A percentile compares a stretch with the other conserved stretches of the same genome.
Conservation (phyloP, 805 yeast species). For the Candida nanaspora region DNA sequence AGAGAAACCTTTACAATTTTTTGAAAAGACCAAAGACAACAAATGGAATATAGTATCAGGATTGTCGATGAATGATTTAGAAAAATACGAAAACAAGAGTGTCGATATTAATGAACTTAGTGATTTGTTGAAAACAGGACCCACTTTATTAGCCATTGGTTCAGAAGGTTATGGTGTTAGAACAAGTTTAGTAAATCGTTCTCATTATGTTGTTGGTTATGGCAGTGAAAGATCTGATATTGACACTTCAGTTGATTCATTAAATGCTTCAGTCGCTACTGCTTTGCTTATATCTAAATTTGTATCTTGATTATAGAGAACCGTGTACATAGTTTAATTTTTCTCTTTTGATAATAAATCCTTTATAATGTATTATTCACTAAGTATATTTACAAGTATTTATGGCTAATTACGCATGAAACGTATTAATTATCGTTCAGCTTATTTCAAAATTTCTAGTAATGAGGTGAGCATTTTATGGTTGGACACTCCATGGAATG, state of each 20-base stretch:
- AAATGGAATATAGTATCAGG: constrained; percentile 75
- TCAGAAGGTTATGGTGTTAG: constrained; percentile 84
- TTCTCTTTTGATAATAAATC: neutral
- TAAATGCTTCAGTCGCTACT: constrained; percentile 87
- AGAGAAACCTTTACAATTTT: constrained; percentile 53
- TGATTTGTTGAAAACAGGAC: constrained; percentile 38
- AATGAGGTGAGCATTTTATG: too few relatives aligned
- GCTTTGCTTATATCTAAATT: constrained; percentile 48
- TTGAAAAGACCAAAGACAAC: constrained; percentile 43
- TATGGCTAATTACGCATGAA: too few relatives aligned
- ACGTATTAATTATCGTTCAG: too few relatives aligned
- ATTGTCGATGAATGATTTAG: constrained; percentile 31
- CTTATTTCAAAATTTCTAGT: too few relatives aligned
- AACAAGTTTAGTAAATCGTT: constrained; percentile 49
- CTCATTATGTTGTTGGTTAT: constrained; percentile 44
- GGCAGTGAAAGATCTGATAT: constrained; percentile 17
- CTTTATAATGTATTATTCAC: too few relatives aligned
- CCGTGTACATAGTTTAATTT: neutral
- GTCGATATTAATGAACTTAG: constrained; percentile 37
- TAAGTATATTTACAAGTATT: neutral
- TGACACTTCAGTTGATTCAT: constrained; percentile 53
- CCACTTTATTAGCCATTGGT: constrained; percentile 70
- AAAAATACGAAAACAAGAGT: constrained; percentile 20
- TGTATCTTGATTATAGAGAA: neutral
- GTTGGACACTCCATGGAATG: too few relatives aligned